A percentile compares a stretch with the other conserved stretches of the same genome.
Evolutionary conservation across 768 basidiomycete genomes (phyloP).

Genomic region (Naematelia encephala): DNA sequence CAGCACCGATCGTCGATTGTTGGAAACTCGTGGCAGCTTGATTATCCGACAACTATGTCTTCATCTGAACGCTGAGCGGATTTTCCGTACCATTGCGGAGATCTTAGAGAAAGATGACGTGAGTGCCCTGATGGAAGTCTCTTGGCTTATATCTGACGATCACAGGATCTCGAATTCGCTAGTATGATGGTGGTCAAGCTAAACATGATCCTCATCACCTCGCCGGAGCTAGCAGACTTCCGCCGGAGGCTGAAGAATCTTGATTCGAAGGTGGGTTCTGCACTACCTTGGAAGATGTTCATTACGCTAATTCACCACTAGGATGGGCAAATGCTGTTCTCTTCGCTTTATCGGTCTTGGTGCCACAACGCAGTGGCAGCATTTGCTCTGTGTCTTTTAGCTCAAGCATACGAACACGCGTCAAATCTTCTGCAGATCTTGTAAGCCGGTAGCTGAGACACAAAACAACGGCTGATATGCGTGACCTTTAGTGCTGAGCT

Average conservation of each 20-base stretch:
- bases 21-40: conserved; percentile 88
- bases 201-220: conserved; percentile 93
- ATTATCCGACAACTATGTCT: conserved; percentile 93
- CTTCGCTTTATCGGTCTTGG: conserved; percentile 92
- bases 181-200: conserved; percentile 96
- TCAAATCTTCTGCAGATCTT: conserved; percentile 94
- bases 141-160: conserved; percentile 2
- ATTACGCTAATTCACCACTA: conserved; percentile 55
- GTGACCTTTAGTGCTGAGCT: conserved; percentile 71
- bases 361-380: conserved; percentile 97
- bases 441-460: conserved; percentile 55
- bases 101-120: conserved; percentile 98
- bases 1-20: conserved; percentile 82
- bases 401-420: conserved; percentile 98
- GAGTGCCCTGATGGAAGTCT: conserved; percentile 23
- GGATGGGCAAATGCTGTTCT: conserved; percentile 95
- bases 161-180: conserved; percentile 94
- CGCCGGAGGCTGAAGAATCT: conserved; percentile 85
- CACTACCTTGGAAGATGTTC: background rate
- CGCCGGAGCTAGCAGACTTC: conserved; percentile 92
- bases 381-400: conserved; percentile 90
- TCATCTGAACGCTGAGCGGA: conserved; percentile 89
- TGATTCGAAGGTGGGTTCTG: conserved; percentile 72
- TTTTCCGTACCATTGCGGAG: conserved; percentile 93
- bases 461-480: conserved; percentile 9